A percentile compares a stretch with the other conserved stretches of the same genome.
Conservation (phyloP, 78 protist genomes). For the Tieghemostelium lacteum region DNA sequence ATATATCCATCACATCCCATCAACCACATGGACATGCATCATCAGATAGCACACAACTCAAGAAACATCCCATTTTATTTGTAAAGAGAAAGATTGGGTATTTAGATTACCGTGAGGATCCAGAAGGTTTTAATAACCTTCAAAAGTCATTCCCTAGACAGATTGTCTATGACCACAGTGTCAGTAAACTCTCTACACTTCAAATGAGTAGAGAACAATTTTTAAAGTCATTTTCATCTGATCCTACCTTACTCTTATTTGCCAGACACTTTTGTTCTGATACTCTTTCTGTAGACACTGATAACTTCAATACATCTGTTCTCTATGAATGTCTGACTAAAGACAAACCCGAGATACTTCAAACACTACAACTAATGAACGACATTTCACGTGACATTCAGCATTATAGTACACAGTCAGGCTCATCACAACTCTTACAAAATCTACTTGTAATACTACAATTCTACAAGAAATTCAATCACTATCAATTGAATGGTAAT, state of each 20-base stretch:
- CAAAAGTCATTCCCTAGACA: constrained; percentile 58
- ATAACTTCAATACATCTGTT: constrained; percentile 45
- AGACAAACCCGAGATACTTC: constrained; percentile 66
- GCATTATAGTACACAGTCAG: neutral
- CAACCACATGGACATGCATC: neutral
- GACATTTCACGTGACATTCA: constrained; percentile 1
- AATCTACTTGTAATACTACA: constrained; percentile 11
- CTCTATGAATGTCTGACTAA: constrained; percentile 61
- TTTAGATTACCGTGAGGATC: constrained; percentile 63
- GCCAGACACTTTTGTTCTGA: constrained; percentile 67
- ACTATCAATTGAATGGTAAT: too few species aligned
- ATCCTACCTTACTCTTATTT: constrained; percentile 63
- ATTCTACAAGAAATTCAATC: constrained; percentile 4
- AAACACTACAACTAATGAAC: constrained; percentile 9
- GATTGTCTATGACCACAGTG: neutral
- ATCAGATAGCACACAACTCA: neutral
- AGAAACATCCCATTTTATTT: constrained; percentile 18
- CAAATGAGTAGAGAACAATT: constrained; percentile 38
- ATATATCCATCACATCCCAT: neutral
- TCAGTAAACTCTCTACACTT: neutral
- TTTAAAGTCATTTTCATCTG: constrained; percentile 61
- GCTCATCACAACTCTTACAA: neutral
- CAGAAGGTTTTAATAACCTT: constrained; percentile 68
- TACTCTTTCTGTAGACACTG: neutral
- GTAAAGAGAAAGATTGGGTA: constrained; percentile 77